These are phyloP conservation scores for Litchi chinensis DNA, from an alignment of 345 rosid genomes.

Conservation along the genomic window DNA sequence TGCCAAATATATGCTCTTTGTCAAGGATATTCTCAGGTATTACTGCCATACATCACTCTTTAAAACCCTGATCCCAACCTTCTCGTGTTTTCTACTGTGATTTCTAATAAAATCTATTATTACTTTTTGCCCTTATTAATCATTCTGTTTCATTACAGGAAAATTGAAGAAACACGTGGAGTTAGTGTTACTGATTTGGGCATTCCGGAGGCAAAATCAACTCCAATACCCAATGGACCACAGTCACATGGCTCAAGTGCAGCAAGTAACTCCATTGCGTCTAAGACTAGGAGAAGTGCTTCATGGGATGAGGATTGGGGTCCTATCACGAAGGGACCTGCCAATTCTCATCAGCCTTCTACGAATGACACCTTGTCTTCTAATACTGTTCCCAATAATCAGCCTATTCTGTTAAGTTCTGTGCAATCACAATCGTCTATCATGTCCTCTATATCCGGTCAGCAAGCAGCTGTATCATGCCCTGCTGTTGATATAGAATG, in stretches of 20 bases:
- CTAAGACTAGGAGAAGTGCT: constrained; percentile 49
- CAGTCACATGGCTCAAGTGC: constrained; percentile 51
- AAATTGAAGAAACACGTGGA: constrained; percentile 87
- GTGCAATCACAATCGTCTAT: constrained; percentile 41
- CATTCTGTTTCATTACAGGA: constrained; percentile 43
- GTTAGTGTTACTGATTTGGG: constrained; percentile 69
- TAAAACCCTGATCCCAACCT: background rate
- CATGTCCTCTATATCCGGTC: constrained; percentile 40
- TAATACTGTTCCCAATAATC: constrained; percentile 33
- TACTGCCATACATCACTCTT: constrained; percentile 12
- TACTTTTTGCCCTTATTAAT: constrained; percentile 9
- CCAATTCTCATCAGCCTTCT: constrained; percentile 29
- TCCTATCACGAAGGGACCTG: constrained; percentile 43
- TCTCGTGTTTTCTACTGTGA: background rate
- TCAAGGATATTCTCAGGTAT: constrained; percentile 89
- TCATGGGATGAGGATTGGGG: constrained; percentile 98
- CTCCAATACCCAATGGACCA: constrained; percentile 46
- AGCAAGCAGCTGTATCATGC: constrained; percentile 53
- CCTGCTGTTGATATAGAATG: constrained; percentile 83
- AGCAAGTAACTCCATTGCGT: constrained; percentile 47
- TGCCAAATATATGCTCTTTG: constrained; percentile 92
- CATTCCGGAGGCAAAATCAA: constrained; percentile 49
- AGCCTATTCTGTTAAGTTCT: constrained; percentile 40
- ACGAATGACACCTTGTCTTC: constrained; percentile 19
- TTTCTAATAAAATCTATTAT: background rate